Evolutionary conservation across 805 yeast genomes (phyloP).

Genomic region (Kodamaea laetipori): DNA sequence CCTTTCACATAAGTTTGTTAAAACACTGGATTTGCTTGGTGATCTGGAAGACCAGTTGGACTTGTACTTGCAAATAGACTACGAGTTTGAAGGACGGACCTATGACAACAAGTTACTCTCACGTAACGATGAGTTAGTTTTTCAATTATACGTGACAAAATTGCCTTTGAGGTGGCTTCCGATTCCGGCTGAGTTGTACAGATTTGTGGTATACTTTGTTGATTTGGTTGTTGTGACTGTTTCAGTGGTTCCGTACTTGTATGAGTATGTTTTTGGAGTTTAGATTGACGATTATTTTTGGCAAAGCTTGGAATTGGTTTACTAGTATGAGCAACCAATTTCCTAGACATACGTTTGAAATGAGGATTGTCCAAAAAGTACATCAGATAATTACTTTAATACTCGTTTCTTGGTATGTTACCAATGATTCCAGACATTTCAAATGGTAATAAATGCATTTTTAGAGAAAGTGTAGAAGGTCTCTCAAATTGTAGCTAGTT

Average conservation of each 20-base stretch:
- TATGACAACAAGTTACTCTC: constrained; percentile 15
- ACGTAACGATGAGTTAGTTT: constrained; percentile 17
- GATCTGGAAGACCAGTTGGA: constrained; percentile 6
- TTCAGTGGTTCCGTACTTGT: constrained; percentile 12
- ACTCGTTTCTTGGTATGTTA: too few relatives aligned
- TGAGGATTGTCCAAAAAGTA: too few relatives aligned
- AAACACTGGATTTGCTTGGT: constrained; percentile 15
- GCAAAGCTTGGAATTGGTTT: too few relatives aligned
- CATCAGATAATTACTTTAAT: too few relatives aligned
- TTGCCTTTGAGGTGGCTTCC: constrained; percentile 31
- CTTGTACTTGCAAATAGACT: constrained; percentile 25
- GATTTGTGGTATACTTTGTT: constrained; percentile 28
- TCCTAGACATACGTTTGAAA: too few relatives aligned
- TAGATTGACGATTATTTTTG: too few relatives aligned
- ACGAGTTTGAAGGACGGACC: constrained; percentile 25
- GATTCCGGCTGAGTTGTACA: constrained; percentile 36
- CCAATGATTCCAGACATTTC: too few relatives aligned
- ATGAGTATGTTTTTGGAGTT: constrained; percentile 8
- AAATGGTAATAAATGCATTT: too few relatives aligned
- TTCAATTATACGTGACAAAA: constrained; percentile 30
- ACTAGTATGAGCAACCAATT: too few relatives aligned
- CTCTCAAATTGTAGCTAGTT: too few relatives aligned
- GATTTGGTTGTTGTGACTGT: constrained; percentile 19
- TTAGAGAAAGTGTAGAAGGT: too few relatives aligned
- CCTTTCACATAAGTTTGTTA: constrained; percentile 26